These are phyloP conservation scores for Lophium mytilinum DNA, from an alignment of 495 filamentous ascomycete species.

Conservation along the genomic window DNA sequence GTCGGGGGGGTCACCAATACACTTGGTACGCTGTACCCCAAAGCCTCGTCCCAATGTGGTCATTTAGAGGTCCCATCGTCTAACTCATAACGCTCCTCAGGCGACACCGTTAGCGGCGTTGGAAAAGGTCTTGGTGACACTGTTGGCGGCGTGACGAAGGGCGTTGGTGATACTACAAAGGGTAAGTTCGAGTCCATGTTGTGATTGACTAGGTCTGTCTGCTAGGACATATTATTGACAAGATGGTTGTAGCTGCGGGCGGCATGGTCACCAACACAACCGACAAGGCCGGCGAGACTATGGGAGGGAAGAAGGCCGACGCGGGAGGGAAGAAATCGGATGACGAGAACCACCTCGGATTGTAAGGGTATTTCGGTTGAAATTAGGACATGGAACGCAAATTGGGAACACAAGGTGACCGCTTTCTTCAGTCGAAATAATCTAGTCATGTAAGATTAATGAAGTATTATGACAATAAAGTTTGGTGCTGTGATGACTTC, in stretches of 20 bases:
- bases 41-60: too few relatives aligned
- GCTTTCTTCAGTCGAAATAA: neutral
- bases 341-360: conserved; percentile 1
- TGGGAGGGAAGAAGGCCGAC: conserved; percentile 38
- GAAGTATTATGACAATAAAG: neutral
- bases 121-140: conserved; percentile 48
- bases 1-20: conserved; percentile 49
- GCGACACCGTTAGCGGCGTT: neutral
- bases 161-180: conserved; percentile 24
- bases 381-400: neutral
- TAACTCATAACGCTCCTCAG: neutral
- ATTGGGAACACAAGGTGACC: too few relatives aligned
- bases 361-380: neutral
- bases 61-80: too few relatives aligned
- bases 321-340: conserved; percentile 38
- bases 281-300: conserved; percentile 32
- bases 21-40: conserved; percentile 23
- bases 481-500: neutral
- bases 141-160: conserved; percentile 5
- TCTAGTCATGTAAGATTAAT: neutral
- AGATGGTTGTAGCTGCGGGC: conserved; percentile 6
- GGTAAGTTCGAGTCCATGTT: neutral
- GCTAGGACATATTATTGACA: neutral
- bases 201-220: neutral
- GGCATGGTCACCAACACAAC: conserved; percentile 21